Percentiles rank a stretch among this genome's conserved stretches.
Evolutionary conservation across 352 stramenopile species (phyloP).

Genomic region (Phytophthora tentaculata): DNA sequence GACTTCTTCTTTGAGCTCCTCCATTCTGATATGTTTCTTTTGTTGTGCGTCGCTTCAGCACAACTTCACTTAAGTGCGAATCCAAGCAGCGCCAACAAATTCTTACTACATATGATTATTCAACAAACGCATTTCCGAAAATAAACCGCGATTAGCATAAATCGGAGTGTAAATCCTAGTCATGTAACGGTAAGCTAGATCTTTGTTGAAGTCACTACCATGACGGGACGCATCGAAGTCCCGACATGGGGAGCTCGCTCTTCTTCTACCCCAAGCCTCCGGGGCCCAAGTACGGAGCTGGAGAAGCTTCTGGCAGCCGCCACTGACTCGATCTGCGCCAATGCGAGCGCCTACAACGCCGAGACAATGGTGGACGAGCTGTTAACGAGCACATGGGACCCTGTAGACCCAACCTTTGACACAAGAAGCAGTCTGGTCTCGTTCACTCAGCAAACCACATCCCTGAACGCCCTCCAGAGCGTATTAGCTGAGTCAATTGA

Average conservation of each 20-base stretch:
- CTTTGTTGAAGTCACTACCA: constrained; percentile 17
- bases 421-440: constrained; percentile 25
- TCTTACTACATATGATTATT: no score
- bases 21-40: no score
- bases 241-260: neutral
- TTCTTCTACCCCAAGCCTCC: neutral
- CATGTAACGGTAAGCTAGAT: no score
- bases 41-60: no score
- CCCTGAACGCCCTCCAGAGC: constrained; percentile 70
- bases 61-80: no score
- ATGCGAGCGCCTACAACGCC: constrained; percentile 46
- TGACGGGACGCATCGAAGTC: constrained; percentile 15
- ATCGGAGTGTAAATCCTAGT: no score
- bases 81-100: no score
- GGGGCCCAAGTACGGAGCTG: constrained; percentile 59
- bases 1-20: no score
- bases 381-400: constrained; percentile 62
- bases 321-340: neutral
- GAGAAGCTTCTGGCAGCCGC: constrained; percentile 55
- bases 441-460: constrained; percentile 64
- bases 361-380: constrained; percentile 86
- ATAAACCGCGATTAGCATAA: no score
- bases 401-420: constrained; percentile 15
- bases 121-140: no score
- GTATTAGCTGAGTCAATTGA: constrained; percentile 68